Evolutionary conservation across 2,329 filamentous ascomycete genomes (phyloP).

Genomic region (Alternaria tenuissima): DNA sequence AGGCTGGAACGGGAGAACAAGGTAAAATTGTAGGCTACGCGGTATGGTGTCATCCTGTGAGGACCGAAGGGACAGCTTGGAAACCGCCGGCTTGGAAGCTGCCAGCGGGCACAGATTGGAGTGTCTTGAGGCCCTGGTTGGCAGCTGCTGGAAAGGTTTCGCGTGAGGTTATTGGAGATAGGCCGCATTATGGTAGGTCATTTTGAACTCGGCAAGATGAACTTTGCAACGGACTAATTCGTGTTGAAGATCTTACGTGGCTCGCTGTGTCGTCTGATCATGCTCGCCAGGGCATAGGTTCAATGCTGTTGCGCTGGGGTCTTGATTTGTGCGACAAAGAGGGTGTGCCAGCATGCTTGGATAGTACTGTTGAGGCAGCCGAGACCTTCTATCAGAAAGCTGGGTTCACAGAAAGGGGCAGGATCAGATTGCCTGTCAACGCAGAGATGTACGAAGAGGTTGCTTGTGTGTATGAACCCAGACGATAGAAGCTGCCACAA

Average conservation of each 20-base stretch:
- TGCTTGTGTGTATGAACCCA: slow-evolving; percentile 3
- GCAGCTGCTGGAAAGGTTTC: slow-evolving; percentile 6
- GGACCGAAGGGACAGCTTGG: neutral
- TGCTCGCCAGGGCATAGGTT: slow-evolving; percentile 12
- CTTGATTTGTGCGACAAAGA: slow-evolving; percentile 6
- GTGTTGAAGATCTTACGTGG: slow-evolving; percentile 12
- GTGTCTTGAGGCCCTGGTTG: slow-evolving; percentile 12
- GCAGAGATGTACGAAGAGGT: slow-evolving; percentile 13
- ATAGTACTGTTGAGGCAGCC: slow-evolving; percentile 10
- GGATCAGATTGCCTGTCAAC: slow-evolving; percentile 8
- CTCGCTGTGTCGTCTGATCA: slow-evolving; percentile 12
- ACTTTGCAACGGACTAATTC: neutral
- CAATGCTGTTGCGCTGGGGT: slow-evolving; percentile 10
- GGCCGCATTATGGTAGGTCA: slow-evolving; percentile 15
- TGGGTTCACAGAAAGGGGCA: slow-evolving; percentile 11
- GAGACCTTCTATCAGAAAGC: slow-evolving; percentile 13
- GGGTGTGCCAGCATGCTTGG: slow-evolving; percentile 10
- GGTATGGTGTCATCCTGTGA: slow-evolving; percentile 11
- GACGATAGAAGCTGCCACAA: neutral
- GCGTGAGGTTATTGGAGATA: slow-evolving; percentile 5
- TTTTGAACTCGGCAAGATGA: neutral
- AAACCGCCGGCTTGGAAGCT: slow-evolving; percentile 12
- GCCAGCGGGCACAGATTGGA: slow-evolving; percentile 13
- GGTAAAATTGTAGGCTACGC: slow-evolving; percentile 11
- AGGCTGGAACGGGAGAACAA: neutral